phyloP scores from a whole-genome alignment of 495 filamentous ascomycete species.

The Hapsidospora chrysogenum region DNA sequence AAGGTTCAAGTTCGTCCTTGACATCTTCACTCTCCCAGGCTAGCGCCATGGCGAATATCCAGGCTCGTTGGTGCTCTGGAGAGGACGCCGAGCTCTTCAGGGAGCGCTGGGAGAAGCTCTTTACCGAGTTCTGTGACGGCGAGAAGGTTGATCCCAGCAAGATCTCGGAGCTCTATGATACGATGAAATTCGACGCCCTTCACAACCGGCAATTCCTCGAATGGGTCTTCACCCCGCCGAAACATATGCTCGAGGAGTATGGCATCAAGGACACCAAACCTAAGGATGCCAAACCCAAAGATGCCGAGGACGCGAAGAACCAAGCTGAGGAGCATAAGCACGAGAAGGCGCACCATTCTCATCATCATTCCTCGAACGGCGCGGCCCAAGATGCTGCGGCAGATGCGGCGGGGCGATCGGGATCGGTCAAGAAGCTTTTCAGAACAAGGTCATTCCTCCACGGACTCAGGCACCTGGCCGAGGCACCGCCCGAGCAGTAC shows the following conservation, averaged over 20 bases:
- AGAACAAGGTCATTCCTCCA: conserved; percentile 32
- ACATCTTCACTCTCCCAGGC: conserved; percentile 35
- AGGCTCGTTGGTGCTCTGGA: conserved; percentile 88
- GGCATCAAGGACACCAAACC: conserved; percentile 20
- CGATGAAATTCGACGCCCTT: conserved; percentile 97
- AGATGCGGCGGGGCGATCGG: conserved; percentile 10
- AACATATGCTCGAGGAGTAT: conserved; percentile 46
- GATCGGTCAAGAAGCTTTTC: conserved; percentile 33
- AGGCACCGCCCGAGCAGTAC: conserved; percentile 47
- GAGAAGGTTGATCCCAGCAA: conserved; percentile 98
- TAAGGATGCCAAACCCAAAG: conserved; percentile 9
- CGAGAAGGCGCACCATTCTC: conserved; percentile 11
- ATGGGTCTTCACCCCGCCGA: conserved; percentile 84
- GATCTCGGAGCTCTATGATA: conserved; percentile 94
- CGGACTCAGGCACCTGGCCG: conserved; percentile 16
- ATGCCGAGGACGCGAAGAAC: conserved; percentile 13
- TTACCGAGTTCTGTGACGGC: conserved; percentile 85
- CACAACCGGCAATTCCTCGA: conserved; percentile 96
- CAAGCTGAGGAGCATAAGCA: conserved; percentile 13
- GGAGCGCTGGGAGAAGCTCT: conserved; percentile 97
- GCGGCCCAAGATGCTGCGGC: conserved; percentile 14
- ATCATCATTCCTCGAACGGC: conserved; percentile 6
- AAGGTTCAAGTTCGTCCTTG: conserved; percentile 18
- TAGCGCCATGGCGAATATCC: conserved; percentile 48
- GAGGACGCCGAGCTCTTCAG: conserved; percentile 91